These are phyloP conservation scores for Grosmannia serpens DNA, from an alignment of 2,329 filamentous ascomycete genomes.

Conservation along the genomic window DNA sequence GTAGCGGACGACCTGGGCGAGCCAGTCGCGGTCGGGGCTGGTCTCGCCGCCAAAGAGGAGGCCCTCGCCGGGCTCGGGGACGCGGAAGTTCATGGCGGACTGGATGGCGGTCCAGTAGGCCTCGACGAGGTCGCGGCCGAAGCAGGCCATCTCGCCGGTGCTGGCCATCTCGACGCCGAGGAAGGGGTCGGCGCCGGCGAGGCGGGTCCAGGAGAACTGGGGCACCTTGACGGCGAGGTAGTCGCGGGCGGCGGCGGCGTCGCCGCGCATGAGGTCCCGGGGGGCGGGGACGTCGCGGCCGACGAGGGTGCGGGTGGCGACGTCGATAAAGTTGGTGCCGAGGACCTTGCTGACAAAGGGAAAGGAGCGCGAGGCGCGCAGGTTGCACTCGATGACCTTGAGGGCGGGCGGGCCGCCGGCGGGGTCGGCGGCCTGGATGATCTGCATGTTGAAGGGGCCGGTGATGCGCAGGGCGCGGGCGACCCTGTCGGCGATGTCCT, in stretches of 20 bases:
- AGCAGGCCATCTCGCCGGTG: slow-evolving; percentile 97
- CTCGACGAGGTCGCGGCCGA: slow-evolving; percentile 89
- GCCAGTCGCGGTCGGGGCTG: slow-evolving; percentile 47
- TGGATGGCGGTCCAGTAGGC: slow-evolving; percentile 97
- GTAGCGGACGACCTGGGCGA: slow-evolving; percentile 75
- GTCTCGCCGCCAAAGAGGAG: slow-evolving; percentile 82
- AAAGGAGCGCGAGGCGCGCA: slow-evolving; percentile 90
- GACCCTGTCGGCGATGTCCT: slow-evolving; percentile 93
- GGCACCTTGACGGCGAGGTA: slow-evolving; percentile 96
- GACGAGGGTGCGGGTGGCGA: slow-evolving; percentile 84
- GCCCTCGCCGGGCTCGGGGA: slow-evolving; percentile 89
- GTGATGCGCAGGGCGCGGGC: slow-evolving; percentile 96
- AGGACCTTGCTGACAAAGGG: slow-evolving; percentile 98
- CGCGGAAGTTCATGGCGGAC: slow-evolving; percentile 98
- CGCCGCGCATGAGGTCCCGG: slow-evolving; percentile 66
- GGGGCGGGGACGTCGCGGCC: slow-evolving; percentile 65
- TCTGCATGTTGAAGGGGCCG: slow-evolving; percentile 99
- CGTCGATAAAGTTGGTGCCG: slow-evolving; percentile 93
- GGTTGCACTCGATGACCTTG: slow-evolving; percentile 99
- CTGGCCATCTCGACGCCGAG: slow-evolving; percentile 95
- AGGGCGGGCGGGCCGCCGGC: slow-evolving; percentile 65
- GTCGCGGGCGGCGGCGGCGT: slow-evolving; percentile 54
- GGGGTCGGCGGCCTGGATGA: slow-evolving; percentile 95
- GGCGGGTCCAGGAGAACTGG: slow-evolving; percentile 97
- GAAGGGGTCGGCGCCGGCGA: slow-evolving; percentile 94